Evolutionary conservation across 345 rosid genomes (phyloP), one percentile per base, ranked within the genome.

Genomic region (Eucalyptus rudis): DNA sequence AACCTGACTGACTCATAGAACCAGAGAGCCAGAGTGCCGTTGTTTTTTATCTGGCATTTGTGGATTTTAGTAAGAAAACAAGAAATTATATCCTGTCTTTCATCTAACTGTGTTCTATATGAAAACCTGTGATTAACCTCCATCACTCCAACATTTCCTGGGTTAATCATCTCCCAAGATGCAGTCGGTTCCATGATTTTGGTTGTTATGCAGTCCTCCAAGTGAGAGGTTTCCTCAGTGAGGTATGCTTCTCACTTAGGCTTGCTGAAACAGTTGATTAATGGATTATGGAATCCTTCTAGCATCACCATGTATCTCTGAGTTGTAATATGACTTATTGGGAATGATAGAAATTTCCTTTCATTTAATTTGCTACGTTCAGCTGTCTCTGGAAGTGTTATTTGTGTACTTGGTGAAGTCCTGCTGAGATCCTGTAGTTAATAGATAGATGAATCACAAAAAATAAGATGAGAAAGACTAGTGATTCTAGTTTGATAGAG

Each of bases 201-300:
- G 90, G 90, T 86, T 92, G 90, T 91, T 90, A 85, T 87, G 87
- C 94, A 89, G 92, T 88, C 90, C 85, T 93, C 92, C 87, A 86
- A 88, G 93, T 94, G 95, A 93, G 95, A 92, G 92, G 93, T 86
- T 90, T 92, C 94, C 96, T 94, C 93, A 51, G 91, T 90, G 94
- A 92, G 93, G 94, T 92, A 91, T 91, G 95, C 95, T 91, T 95
- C 93, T 94, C 93, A 86, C 90, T 91, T 91, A 66, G 94, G 94
- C 91, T 91, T 93, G 91, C 91, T 88, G 86, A 52, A 87, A 81
- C 52, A 58, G 86, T 88, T 93, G 91, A 90, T 89, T 88, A 52
- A 89, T 87, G 91, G 92, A 68, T 89, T 56, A 71, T 87, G 49
- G 88, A 89, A 84, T 88, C 91, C 89, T 90, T 76, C 88, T 87